Evolutionary conservation across 805 yeast species (phyloP), one percentile per base, ranked within the genome.

Genomic region (Saturnispora mendoncae): DNA sequence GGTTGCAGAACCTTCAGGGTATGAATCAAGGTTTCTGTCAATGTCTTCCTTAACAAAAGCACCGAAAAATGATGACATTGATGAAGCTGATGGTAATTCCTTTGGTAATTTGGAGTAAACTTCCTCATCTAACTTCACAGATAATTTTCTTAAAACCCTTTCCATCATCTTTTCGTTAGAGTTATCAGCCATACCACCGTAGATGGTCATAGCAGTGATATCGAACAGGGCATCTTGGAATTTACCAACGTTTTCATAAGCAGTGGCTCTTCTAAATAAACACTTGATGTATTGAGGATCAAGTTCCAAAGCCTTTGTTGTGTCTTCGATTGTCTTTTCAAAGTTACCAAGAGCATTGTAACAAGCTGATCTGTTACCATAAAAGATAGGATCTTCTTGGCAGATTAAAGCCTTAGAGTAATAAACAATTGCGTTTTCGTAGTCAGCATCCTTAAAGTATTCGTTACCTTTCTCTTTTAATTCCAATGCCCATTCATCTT

Each of bases 321-420:
- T 83, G 61, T 87, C 96, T 51, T 78, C 84, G 48, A 92, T 72
- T 36, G 88, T 95, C 59, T 86, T 80, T 53, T 84, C 86, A 58
- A 76, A 78, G 47, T 87, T 76, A 49, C 78, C 75, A 51, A 84
- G 68, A 7, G 94, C 85, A 39, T 88, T 83, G 65, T 84, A 84
- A 65, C 96, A 90, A 14, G 98, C 98, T 23, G 97, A 87, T 65
- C 97, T 79, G 70, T 92, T 92, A 47, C 97, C 86, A 67, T 80
- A 90, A 66, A 74, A 92, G 27, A 88, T 83, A 4, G 97, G 87
- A 62, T 92, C 97, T 51, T 71, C 64, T 58, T 81, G 80, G 56
- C 85, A 69, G 41, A 69, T 58, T 51, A 92, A 68, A 9, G 98
- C 97, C 43, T 74, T 76, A 33, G 84, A 61, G 68, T 92, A 92